Conservation (phyloP, 2,329 filamentous ascomycete species). For the Sporothrix luriei region DNA sequence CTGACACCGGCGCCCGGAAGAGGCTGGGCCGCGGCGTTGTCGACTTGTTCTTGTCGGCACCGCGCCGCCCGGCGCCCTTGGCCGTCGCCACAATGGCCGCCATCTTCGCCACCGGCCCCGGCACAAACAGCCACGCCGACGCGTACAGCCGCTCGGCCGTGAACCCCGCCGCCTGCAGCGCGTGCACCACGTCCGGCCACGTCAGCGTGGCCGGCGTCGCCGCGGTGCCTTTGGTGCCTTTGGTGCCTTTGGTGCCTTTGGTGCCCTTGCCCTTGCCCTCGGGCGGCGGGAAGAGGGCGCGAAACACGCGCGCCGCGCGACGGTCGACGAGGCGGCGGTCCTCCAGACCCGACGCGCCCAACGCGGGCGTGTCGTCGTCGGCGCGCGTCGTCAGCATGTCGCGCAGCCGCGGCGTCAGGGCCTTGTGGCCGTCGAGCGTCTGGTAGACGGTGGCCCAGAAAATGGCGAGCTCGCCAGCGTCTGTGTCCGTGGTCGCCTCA, state of each 20-base stretch:
- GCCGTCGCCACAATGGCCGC: slow-evolving; percentile 16
- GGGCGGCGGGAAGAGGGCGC: slow-evolving; percentile 30
- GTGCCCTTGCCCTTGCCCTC: not conserved
- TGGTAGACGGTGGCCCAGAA: slow-evolving; percentile 31
- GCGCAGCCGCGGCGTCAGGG: slow-evolving; percentile 28
- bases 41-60: not conserved
- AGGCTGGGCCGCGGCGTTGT: slow-evolving; percentile 9
- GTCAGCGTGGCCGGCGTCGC: slow-evolving; percentile 30
- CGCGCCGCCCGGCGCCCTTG: not conserved
- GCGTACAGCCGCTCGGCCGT: slow-evolving; percentile 31
- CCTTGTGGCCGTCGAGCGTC: slow-evolving; percentile 29
- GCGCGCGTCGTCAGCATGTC: slow-evolving; percentile 26
- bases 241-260: no score
- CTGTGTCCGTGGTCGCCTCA: not conserved
- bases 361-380: not conserved
- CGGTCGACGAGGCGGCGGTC: slow-evolving; percentile 25
- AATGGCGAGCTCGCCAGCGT: slow-evolving; percentile 21
- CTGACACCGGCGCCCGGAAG: slow-evolving; percentile 8
- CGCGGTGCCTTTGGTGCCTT: no score
- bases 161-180: slow-evolving; percentile 26
- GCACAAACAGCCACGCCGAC: slow-evolving; percentile 35
- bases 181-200: slow-evolving; percentile 34
- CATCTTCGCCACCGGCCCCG: slow-evolving; percentile 35
- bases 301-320: slow-evolving; percentile 32
- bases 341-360: not conserved